phyloP scores from a whole-genome alignment of 108 stramenopile species.

The Nitzschia putrida region DNA sequence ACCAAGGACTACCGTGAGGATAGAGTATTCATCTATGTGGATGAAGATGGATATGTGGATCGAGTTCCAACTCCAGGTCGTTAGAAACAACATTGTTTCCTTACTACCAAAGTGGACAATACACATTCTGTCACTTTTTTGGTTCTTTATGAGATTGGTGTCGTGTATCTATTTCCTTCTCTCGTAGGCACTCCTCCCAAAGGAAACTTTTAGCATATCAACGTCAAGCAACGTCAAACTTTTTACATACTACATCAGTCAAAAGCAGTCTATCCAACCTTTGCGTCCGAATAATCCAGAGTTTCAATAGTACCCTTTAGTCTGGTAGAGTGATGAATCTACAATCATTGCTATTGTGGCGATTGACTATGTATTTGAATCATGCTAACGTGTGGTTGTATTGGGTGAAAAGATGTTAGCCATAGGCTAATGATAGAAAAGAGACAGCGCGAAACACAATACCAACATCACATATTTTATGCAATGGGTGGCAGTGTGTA shows the following conservation, averaged over 20 bases:
- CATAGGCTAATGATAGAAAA: neutral
- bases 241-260: too few relatives aligned
- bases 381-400: too few relatives aligned
- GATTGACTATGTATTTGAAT: too few relatives aligned
- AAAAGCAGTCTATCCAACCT: too few relatives aligned
- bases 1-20: slow-evolving; percentile 18
- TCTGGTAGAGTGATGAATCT: too few relatives aligned
- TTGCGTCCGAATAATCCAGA: too few relatives aligned
- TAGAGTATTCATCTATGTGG: slow-evolving; percentile 7
- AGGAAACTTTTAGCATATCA: too few relatives aligned
- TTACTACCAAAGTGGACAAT: neutral
- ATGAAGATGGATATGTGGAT: slow-evolving; percentile 17
- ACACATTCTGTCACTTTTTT: neutral
- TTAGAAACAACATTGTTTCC: neutral
- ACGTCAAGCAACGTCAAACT: too few relatives aligned
- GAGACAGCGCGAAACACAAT: slow-evolving; percentile 6
- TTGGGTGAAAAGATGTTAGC: neutral
- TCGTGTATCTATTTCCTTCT: neutral
- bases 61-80: slow-evolving; percentile 4
- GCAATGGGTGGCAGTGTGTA: slow-evolving; percentile 42
- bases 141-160: neutral
- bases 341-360: too few relatives aligned
- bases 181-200: too few relatives aligned
- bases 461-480: slow-evolving; percentile 18
- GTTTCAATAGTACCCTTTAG: too few relatives aligned